phyloP scores from a whole-genome alignment of 441 rosid species.

The Raphanus hybrid region DNA sequence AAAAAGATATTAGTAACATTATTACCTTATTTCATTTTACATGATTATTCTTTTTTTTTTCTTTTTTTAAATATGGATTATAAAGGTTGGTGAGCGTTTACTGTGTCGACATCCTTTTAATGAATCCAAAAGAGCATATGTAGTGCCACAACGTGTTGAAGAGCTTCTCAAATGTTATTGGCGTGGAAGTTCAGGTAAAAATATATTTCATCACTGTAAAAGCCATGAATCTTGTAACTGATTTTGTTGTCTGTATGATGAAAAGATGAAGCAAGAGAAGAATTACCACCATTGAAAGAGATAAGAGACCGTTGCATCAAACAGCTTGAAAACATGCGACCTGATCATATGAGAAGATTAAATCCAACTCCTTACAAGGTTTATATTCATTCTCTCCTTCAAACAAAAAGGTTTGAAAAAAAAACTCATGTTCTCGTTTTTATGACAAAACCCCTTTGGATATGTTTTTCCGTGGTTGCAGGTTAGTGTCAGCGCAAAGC shows the following conservation, averaged over 20 bases:
- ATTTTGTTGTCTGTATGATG: not conserved
- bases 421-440: not conserved
- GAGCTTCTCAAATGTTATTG: constrained; percentile 90
- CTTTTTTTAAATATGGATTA: not conserved
- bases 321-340: constrained; percentile 89
- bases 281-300: constrained; percentile 66
- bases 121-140: constrained; percentile 92
- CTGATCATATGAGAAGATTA: constrained; percentile 96
- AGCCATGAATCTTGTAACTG: not conserved
- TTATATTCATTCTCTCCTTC: not conserved
- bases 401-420: not conserved
- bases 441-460: not conserved
- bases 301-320: constrained; percentile 74
- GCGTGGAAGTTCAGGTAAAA: constrained; percentile 75
- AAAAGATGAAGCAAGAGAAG: constrained; percentile 64
- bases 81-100: constrained; percentile 81
- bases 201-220: not conserved
- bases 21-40: not conserved
- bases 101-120: constrained; percentile 92
- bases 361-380: constrained; percentile 98
- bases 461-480: constrained; percentile 34
- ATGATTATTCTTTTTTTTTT: not conserved
- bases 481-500: constrained; percentile 93
- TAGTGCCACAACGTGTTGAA: constrained; percentile 85
- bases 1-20: not conserved